Evolutionary conservation across 2,329 filamentous ascomycete species (phyloP), one percentile per base, ranked within the genome.

Genomic region (Lachnellula occidentalis): DNA sequence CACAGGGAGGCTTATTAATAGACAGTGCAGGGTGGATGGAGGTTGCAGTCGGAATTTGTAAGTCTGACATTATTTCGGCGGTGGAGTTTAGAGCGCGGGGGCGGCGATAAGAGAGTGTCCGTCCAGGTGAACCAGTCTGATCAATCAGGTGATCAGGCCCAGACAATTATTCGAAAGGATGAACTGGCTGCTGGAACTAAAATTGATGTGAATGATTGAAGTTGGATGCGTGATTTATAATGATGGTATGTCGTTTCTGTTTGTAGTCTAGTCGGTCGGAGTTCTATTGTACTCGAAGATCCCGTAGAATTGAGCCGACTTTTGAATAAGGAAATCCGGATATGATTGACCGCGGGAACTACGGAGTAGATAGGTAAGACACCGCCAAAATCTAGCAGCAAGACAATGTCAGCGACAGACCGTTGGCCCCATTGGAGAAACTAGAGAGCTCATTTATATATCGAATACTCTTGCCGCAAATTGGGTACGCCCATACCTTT

Each of bases 1-100:
- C 27, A 34, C 48, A 55, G 55, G 45, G 55, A n/a, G 59, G 59
- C 48, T 70, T 71, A 68, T 72, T 74, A 68, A 80, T 73, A 59
- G 48, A 19, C n/a, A 55, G 53, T 17, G 70, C 71, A 65, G 77
- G 76, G 73, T 81, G 77, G 70, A 80, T 72, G 61, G 76, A 72
- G 55, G 72, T 71, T 56, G 34, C 53, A 36, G 53, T 53, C 46
- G 78, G 75, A 60, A 77, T 78, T 45, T 69, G 67, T 58, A 75
- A 61, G 58, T 70, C 71, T 58, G 72, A 66, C 72, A 74, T 74
- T 57, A 74, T 74, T 57, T 61, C 66, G 66, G 65, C 11, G 45
- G 42, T 45, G n/a, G 22, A 24, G 15, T 9, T 39, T 34, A 31
- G n/a, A 41, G 11, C 12, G 22, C 49, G 27, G 47, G 54, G 27